Base-by-base conservation (phyloP, 352 stramenopile genomes). In the Pythium phragmiticola region DNA sequence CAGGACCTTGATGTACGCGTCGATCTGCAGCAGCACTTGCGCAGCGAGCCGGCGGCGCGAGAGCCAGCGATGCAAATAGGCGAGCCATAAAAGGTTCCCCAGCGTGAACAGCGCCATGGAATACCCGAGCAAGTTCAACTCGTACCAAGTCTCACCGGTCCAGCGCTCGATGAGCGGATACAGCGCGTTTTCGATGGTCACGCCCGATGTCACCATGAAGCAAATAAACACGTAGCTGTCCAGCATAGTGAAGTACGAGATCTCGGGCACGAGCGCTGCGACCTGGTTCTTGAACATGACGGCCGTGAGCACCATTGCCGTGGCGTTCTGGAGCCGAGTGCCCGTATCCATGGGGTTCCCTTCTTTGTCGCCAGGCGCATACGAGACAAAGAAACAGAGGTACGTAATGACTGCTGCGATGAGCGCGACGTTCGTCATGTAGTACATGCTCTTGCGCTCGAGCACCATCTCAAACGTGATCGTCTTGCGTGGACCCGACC, bases 171-270 rank as follows among this genome's bases (percentile, higher is more conserved):
- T 66, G 4, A 77, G 5, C 4, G 74, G 72, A 54, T 76, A 87
- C 2, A 87, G 54, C 1, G 79, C 73, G 50, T 87, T 89, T 59
- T 85, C 80, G 33, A 89, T 50, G 19, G 76, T 77, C 13, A 89
- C 76, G 12, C 76, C 23, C 19, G 67, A 82, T 6, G 78, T 69
- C 39, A 87, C 70, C 11, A 87, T 63, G 58, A 89, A 89, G 70
- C 77, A 87, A 60, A 87, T 83, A 36, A 82, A 84, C 2, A 89
- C 75, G 47, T 87, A 89, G 52, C 73, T 68, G 57, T 89, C 80
- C n/a, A 89, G 60, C 11, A 70, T 72, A 26, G 82, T 89, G 30
- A 87, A 81, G 47, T 90, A 90, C 49, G 79, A 82, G 2, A 90
- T 75, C 45, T 88, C 71, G 9, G 81, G 81, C 5, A 87, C 77